These are phyloP conservation scores for Mycena olivaceomarginata DNA, from an alignment of 768 basidiomycete genomes.

Conservation along the genomic window DNA sequence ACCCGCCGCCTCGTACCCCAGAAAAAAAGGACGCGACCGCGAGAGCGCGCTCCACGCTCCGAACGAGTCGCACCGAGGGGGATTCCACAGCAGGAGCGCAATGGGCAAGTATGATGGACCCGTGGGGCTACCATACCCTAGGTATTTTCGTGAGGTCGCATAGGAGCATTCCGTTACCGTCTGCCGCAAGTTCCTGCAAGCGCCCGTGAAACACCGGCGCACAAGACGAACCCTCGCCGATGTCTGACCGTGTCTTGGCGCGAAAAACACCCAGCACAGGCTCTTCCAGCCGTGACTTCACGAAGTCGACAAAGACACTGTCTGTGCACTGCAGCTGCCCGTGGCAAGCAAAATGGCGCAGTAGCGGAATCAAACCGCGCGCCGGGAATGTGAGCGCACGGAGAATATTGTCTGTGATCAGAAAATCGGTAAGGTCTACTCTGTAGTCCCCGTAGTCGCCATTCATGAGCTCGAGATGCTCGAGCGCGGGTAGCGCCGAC, in stretches of 20 bases:
- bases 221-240: not conserved
- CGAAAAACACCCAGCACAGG: not conserved
- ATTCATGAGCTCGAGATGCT: conserved; percentile 5
- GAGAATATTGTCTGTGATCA: not conserved
- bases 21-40: too few relatives aligned
- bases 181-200: too few relatives aligned
- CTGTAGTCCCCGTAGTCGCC: not conserved
- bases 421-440: not conserved
- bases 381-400: conserved; percentile 4
- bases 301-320: conserved; percentile 1
- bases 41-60: too few relatives aligned
- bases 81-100: too few relatives aligned
- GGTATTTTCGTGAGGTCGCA: too few relatives aligned
- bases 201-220: too few relatives aligned
- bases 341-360: not conserved
- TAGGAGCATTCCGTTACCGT: too few relatives aligned
- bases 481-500: not conserved
- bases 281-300: conserved; percentile 5
- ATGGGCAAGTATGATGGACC: too few relatives aligned
- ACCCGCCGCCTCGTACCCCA: too few relatives aligned
- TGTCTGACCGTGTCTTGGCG: not conserved
- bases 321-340: conserved; percentile 3
- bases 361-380: not conserved
- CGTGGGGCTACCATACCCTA: too few relatives aligned
- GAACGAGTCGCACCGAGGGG: too few relatives aligned